phyloP scores from a whole-genome alignment of 768 basidiomycete species.

The Termitomyces eurrhizus region DNA sequence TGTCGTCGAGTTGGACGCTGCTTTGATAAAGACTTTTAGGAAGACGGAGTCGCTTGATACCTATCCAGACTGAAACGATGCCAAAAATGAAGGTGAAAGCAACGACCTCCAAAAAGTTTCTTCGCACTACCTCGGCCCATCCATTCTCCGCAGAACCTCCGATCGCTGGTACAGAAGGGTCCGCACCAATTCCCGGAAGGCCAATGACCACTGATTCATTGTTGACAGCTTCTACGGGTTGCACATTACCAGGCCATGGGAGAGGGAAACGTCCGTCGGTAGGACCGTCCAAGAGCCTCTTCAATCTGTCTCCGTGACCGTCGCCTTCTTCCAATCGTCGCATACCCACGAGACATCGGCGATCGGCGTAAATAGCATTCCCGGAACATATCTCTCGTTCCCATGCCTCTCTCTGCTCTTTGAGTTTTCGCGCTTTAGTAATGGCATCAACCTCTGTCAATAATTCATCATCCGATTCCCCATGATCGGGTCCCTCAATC shows the following conservation, averaged over 20 bases:
- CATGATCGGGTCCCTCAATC: conserved; percentile 21
- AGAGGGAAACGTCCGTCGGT: conserved; percentile 23
- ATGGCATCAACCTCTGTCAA: conserved; percentile 41
- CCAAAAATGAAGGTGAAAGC: conserved; percentile 23
- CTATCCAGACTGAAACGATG: conserved; percentile 28
- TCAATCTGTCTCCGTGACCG: conserved; percentile 38
- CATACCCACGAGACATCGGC: conserved; percentile 62
- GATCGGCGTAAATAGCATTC: conserved; percentile 28
- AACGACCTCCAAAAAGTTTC: conserved; percentile 21
- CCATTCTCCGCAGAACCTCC: conserved; percentile 3
- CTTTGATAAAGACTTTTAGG: background rate
- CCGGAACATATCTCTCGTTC: conserved; percentile 13
- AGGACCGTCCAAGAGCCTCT: conserved; percentile 58
- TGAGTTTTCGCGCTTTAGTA: conserved; percentile 37
- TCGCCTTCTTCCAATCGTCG: conserved; percentile 49
- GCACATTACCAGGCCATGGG: conserved; percentile 9
- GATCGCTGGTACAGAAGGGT: background rate
- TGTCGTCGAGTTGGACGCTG: conserved; percentile 1
- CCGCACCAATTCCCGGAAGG: background rate
- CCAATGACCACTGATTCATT: conserved; percentile 6
- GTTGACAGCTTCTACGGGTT: conserved; percentile 4
- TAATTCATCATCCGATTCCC: conserved; percentile 24
- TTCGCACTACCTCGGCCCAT: conserved; percentile 12
- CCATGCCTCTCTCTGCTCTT: conserved; percentile 15
- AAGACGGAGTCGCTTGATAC: conserved; percentile 20